Base-by-base conservation (phyloP, 1,284 basidiomycete genomes). In the Singerocomus inundabilis region DNA sequence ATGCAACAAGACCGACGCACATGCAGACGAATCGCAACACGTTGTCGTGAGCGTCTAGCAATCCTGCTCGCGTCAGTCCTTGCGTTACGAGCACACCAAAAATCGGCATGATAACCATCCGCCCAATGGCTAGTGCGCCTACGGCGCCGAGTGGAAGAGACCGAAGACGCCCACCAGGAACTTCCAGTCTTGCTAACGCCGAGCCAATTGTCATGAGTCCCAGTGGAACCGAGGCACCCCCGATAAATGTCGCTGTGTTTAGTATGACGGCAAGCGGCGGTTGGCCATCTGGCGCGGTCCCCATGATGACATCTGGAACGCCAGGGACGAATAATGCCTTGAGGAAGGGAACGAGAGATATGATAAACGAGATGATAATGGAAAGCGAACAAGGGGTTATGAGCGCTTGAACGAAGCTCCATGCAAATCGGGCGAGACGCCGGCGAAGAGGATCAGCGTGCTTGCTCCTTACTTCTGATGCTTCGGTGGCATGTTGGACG, bases 121-220 rank as follows among this genome's bases (percentile, higher is more conserved):
- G 88, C 18, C 72, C 75, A 1, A 82, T 52, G 0, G 87, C 82
- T 47, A 92, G 67, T 42, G 72, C 75, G 0, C 72, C 48, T 30
- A 92, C 89, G 0, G 89, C 84, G 2, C 81, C 81, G 0, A 84
- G 61, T 0, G 91, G 91, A 12, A 91, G 70, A 4, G 71, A 72
- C 12, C 57, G 67, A 80, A 75, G 81, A 53, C 75, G 71, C 21
- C 69, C 70, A 13, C 33, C 33, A 1, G 82, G 80, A 4, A 89
- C 64, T 34, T 78, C 73, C 46, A 93, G 62, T 35, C 85, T 72
- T 0, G 89, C 88, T 25, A 93, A 76, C 1, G 85, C 83, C 1
- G 84, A 83, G 0, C 91, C 91, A 2, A 93, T 72, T 21, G 83
- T 81, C 12, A 91, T 78, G 28, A 93, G 68, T 1, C 84, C 85